Conservation (phyloP, 2,329 filamentous ascomycete genomes). For the Penicillium corylophilum region DNA sequence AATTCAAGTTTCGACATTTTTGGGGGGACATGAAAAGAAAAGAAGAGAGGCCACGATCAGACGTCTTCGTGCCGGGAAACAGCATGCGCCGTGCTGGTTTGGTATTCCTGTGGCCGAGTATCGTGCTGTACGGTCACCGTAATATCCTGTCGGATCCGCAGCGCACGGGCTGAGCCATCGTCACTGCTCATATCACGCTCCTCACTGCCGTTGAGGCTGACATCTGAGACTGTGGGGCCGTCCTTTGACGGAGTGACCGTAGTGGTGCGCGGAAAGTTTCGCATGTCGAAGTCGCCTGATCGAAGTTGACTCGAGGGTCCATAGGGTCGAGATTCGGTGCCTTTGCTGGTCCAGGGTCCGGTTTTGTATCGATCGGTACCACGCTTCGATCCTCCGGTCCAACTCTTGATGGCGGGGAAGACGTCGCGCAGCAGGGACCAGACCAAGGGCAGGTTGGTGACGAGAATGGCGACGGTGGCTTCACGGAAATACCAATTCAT, state of each 20-base stretch:
- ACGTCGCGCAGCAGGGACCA: constrained; percentile 53
- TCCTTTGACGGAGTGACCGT: constrained; percentile 28
- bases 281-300: constrained; percentile 32
- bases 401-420: constrained; percentile 45
- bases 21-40: too few relatives aligned
- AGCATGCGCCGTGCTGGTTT: constrained; percentile 9
- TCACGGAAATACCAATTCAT: constrained; percentile 52
- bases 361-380: constrained; percentile 35
- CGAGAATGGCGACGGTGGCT: constrained; percentile 46
- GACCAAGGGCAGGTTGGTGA: constrained; percentile 53
- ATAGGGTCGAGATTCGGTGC: constrained; percentile 30
- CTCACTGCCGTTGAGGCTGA: constrained; percentile 27
- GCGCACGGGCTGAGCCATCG: constrained; percentile 37
- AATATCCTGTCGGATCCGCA: constrained; percentile 42
- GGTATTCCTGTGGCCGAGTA: constrained; percentile 13
- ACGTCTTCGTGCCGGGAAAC: constrained; percentile 14
- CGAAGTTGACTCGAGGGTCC: constrained; percentile 29
- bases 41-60: constrained; percentile 3
- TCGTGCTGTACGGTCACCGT: constrained; percentile 34
- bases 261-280: constrained; percentile 29
- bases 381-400: constrained; percentile 39
- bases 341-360: constrained; percentile 32
- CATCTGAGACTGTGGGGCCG: constrained; percentile 22
- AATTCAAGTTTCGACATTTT: background rate
- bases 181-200: constrained; percentile 35